phyloP scores from a whole-genome alignment of 2,329 filamentous ascomycete species.

The Aspergillus sergii region DNA sequence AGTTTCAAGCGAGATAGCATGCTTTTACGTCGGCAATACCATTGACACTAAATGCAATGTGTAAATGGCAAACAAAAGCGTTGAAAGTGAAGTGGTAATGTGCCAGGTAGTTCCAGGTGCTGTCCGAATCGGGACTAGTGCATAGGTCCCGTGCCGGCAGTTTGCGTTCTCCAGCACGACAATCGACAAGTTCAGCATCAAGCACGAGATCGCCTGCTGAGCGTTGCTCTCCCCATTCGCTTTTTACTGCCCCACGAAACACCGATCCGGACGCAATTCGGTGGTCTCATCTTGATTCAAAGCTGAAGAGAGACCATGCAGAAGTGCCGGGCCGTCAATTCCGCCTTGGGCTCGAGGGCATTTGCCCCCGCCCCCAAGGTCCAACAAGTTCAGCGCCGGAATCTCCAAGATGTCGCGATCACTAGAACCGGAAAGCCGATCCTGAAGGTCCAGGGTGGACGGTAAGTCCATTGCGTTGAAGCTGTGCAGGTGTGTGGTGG shows the following conservation, averaged over 20 bases:
- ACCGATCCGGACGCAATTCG: slow-evolving; percentile 27
- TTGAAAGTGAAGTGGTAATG: not conserved
- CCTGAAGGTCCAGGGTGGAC: slow-evolving; percentile 82
- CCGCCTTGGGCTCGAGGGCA: slow-evolving; percentile 42
- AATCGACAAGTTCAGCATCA: slow-evolving; percentile 24
- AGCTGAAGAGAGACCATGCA: slow-evolving; percentile 45
- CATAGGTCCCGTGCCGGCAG: slow-evolving; percentile 33
- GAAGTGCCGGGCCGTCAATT: slow-evolving; percentile 47
- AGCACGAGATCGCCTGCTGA: slow-evolving; percentile 31
- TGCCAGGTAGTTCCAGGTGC: slow-evolving; percentile 1
- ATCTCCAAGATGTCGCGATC: slow-evolving; percentile 81
- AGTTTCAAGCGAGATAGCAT: not conserved
- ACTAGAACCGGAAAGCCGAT: slow-evolving; percentile 96
- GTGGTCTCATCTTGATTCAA: slow-evolving; percentile 29
- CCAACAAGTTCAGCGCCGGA: slow-evolving; percentile 50
- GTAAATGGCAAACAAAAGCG: not conserved
- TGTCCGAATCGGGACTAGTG: slow-evolving; percentile 37
- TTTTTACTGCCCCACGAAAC: slow-evolving; percentile 23
- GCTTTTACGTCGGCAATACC: not conserved
- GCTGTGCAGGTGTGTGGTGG: slow-evolving; percentile 12
- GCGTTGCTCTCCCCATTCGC: slow-evolving; percentile 29
- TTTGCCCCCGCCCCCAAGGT: slow-evolving; percentile 40
- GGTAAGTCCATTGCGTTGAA: slow-evolving; percentile 55
- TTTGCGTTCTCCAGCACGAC: slow-evolving; percentile 23
- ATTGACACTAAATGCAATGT: not conserved